A percentile compares a stretch with the other conserved stretches of the same genome.
Evolutionary conservation across 2,329 filamentous ascomycete genomes (phyloP).

Genomic region (Colletotrichum spaethianum): DNA sequence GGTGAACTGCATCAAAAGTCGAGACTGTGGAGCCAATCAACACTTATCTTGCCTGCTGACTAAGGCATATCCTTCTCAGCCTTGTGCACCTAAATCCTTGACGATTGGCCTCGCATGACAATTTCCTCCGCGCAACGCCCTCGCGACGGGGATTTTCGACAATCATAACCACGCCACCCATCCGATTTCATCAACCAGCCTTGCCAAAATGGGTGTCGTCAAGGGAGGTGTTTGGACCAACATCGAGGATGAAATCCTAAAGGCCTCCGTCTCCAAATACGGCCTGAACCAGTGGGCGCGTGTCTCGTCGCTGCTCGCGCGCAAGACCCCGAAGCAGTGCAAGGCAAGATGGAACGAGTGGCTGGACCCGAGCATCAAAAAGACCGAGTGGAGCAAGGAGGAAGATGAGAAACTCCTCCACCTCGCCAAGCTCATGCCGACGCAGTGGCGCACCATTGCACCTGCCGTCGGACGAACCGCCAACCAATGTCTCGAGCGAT

Average conservation of each 20-base stretch:
- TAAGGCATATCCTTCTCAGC: conserved; percentile 23
- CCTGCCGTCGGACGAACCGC: conserved; percentile 96
- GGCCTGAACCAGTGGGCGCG: conserved; percentile 98
- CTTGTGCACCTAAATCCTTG: conserved; percentile 37
- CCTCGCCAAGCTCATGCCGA: conserved; percentile 97
- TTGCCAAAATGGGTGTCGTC: conserved; percentile 75
- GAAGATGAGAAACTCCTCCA: conserved; percentile 98
- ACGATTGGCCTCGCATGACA: conserved; percentile 22
- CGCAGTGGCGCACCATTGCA: conserved; percentile 98
- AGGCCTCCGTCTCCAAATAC: conserved; percentile 95
- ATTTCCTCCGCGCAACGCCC: conserved; percentile 22
- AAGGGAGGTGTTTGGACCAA: conserved; percentile 84
- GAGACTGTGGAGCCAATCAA: conserved; percentile 18
- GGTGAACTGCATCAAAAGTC: neutral
- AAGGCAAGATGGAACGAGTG: conserved; percentile 99
- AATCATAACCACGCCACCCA: neutral
- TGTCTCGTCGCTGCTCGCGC: conserved; percentile 94
- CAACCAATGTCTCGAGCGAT: conserved; percentile 96
- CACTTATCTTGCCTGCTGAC: neutral
- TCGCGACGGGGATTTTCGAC: conserved; percentile 30
- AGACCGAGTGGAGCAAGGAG: conserved; percentile 99
- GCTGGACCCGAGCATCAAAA: conserved; percentile 97
- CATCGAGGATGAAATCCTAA: conserved; percentile 95
- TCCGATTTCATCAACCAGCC: conserved; percentile 5
- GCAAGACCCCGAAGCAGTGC: conserved; percentile 99